Conservation (phyloP, 345 rosid species). For the Eutrema yunnanense region DNA sequence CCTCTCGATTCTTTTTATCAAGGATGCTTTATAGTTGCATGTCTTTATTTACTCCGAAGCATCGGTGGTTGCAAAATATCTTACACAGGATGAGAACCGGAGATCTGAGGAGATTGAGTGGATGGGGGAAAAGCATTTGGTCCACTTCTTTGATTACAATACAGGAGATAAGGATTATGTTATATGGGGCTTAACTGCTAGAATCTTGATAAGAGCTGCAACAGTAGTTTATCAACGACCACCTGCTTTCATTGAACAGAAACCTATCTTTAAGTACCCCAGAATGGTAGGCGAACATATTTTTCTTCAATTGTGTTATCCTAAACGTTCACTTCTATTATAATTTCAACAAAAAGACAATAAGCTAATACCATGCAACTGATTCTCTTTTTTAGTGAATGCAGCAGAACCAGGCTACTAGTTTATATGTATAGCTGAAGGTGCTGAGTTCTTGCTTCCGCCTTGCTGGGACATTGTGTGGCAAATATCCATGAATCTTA, state of each 20-base stretch:
- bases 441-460: neutral
- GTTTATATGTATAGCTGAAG: neutral
- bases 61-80: neutral
- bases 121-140: slow-evolving; percentile 44
- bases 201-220: slow-evolving; percentile 59
- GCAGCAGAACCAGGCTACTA: slow-evolving; percentile 5
- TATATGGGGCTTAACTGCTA: slow-evolving; percentile 74
- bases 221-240: slow-evolving; percentile 49
- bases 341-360: neutral
- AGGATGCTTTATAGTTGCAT: neutral
- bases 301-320: neutral
- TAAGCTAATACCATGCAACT: neutral
- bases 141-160: slow-evolving; percentile 59
- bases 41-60: neutral
- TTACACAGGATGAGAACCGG: slow-evolving; percentile 58
- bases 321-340: neutral
- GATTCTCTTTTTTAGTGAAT: slow-evolving; percentile 2
- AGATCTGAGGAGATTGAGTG: slow-evolving; percentile 52
- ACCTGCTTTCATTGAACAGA: slow-evolving; percentile 46
- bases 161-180: slow-evolving; percentile 35
- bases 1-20: neutral
- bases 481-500: neutral
- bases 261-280: slow-evolving; percentile 46
- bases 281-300: slow-evolving; percentile 7
- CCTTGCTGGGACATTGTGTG: neutral